Percentiles rank a stretch among this genome's conserved stretches.
These are phyloP conservation scores for Penicillium samsonianum DNA, from an alignment of 495 filamentous ascomycete species.

Conservation along the genomic window DNA sequence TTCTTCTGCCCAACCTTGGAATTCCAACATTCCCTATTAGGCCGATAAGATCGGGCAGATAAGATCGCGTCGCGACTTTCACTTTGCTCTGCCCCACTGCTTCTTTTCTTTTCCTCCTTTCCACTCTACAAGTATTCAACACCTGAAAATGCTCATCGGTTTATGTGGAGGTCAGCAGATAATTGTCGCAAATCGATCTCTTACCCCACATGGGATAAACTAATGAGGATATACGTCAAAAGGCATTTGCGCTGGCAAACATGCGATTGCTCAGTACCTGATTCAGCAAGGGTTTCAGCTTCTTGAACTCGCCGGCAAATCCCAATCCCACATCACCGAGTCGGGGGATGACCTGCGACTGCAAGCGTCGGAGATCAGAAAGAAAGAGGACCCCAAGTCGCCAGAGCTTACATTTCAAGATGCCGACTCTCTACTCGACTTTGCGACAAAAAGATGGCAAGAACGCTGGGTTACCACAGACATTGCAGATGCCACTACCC, in stretches of 20 bases:
- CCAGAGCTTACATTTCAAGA: slow-evolving; percentile 53
- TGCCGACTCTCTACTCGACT: slow-evolving; percentile 69
- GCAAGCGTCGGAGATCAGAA: slow-evolving; percentile 30
- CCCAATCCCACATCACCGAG: slow-evolving; percentile 20
- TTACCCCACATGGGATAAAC: neutral
- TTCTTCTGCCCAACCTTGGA: too few species aligned
- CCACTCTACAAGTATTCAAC: neutral
- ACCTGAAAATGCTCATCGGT: slow-evolving; percentile 78
- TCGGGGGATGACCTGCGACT: slow-evolving; percentile 34
- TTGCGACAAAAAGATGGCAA: slow-evolving; percentile 82
- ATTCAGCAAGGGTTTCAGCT: slow-evolving; percentile 70
- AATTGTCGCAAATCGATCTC: slow-evolving; percentile 2
- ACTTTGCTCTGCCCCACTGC: slow-evolving; percentile 4
- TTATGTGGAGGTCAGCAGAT: slow-evolving; percentile 76
- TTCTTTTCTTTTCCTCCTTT: neutral
- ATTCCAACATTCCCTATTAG: slow-evolving; percentile 4
- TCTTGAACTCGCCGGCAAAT: slow-evolving; percentile 33
- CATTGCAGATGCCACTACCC: slow-evolving; percentile 64
- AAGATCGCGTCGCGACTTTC: slow-evolving; percentile 6
- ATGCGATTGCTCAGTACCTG: slow-evolving; percentile 80
- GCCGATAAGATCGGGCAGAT: slow-evolving; percentile 15
- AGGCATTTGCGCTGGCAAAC: slow-evolving; percentile 92
- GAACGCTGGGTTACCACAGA: slow-evolving; percentile 81
- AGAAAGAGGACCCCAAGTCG: slow-evolving; percentile 21
- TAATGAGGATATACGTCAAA: slow-evolving; percentile 19